Conservation (phyloP, 2,329 filamentous ascomycete genomes). For the Daldinia sp. region DNA sequence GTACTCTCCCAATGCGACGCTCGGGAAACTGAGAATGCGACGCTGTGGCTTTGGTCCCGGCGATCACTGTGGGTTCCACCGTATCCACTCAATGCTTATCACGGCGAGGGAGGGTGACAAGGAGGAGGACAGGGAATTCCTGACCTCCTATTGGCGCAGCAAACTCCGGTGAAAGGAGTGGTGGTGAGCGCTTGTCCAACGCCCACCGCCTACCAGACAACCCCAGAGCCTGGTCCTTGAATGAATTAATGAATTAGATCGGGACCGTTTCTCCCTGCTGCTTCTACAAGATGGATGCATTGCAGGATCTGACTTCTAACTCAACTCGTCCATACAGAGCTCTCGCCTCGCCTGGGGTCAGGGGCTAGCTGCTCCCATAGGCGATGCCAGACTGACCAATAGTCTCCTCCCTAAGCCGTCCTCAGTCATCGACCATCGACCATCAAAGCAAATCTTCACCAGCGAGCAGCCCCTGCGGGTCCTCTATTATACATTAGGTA, state of each 20-base stretch:
- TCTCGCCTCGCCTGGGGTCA: slow-evolving; percentile 25
- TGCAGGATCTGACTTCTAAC: slow-evolving; percentile 43
- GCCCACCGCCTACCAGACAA: slow-evolving; percentile 21
- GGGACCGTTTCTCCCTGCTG: slow-evolving; percentile 35
- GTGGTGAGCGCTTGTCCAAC: slow-evolving; percentile 22
- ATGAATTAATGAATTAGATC: slow-evolving; percentile 40
- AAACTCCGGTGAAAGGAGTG: slow-evolving; percentile 42
- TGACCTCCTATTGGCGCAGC: slow-evolving; percentile 40
- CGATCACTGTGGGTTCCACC: slow-evolving; percentile 37
- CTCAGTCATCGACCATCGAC: background rate
- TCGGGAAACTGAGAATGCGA: slow-evolving; percentile 41
- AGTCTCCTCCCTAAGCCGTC: background rate
- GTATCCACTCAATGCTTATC: slow-evolving; percentile 35
- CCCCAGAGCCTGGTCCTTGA: slow-evolving; percentile 39
- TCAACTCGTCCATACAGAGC: slow-evolving; percentile 20
- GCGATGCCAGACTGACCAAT: slow-evolving; percentile 1
- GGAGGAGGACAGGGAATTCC: slow-evolving; percentile 19
- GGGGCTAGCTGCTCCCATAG: slow-evolving; percentile 16
- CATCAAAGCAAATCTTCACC: slow-evolving; percentile 1
- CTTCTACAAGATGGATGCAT: slow-evolving; percentile 39
- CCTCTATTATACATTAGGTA: slow-evolving; percentile 2
- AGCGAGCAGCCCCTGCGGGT: background rate
- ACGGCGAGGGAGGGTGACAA: slow-evolving; percentile 30
- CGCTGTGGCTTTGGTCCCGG: slow-evolving; percentile 42
- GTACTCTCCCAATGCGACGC: slow-evolving; percentile 37